phyloP scores from a whole-genome alignment of 1,284 basidiomycete species.

The Porogramme epimiltina region DNA sequence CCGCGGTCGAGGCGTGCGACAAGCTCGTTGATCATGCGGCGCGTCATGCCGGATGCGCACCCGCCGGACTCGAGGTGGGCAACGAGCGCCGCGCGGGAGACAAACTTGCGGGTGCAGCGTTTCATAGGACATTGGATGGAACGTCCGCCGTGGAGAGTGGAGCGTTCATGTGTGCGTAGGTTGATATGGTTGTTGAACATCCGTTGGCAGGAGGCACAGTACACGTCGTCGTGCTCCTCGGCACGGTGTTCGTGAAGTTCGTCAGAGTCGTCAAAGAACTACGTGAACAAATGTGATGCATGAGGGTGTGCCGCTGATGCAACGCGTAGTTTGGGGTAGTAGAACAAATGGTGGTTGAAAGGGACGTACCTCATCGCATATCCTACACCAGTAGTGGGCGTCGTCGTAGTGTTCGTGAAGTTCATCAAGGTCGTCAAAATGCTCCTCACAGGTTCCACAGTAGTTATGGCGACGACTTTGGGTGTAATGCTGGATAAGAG shows the following conservation, averaged over 20 bases:
- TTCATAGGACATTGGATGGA: constrained; percentile 27
- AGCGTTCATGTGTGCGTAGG: constrained; percentile 29
- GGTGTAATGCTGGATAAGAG: constrained; percentile 22
- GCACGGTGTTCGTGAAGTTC: constrained; percentile 19
- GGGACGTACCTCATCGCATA: constrained; percentile 19
- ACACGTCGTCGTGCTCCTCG: constrained; percentile 24
- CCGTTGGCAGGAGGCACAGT: constrained; percentile 29
- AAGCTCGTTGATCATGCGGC: constrained; percentile 27
- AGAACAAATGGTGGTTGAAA: background rate
- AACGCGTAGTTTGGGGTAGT: too few relatives aligned
- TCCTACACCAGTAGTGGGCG: constrained; percentile 17
- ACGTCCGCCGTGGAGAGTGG: constrained; percentile 14
- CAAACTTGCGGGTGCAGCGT: constrained; percentile 29
- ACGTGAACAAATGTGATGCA: background rate
- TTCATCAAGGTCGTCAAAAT: constrained; percentile 20
- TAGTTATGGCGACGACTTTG: constrained; percentile 28
- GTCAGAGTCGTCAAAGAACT: background rate
- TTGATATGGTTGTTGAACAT: constrained; percentile 28
- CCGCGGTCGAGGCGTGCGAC: constrained; percentile 26
- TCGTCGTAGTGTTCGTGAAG: constrained; percentile 21
- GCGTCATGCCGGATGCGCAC: constrained; percentile 33
- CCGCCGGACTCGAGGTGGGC: constrained; percentile 34
- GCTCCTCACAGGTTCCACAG: constrained; percentile 27
- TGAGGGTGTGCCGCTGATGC: too few relatives aligned
- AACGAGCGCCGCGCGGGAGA: constrained; percentile 31